A percentile compares a stretch with the other conserved stretches of the same genome.
phyloP scores from a whole-genome alignment of 2,329 filamentous ascomycete species.

The Aspergillus sp. region DNA sequence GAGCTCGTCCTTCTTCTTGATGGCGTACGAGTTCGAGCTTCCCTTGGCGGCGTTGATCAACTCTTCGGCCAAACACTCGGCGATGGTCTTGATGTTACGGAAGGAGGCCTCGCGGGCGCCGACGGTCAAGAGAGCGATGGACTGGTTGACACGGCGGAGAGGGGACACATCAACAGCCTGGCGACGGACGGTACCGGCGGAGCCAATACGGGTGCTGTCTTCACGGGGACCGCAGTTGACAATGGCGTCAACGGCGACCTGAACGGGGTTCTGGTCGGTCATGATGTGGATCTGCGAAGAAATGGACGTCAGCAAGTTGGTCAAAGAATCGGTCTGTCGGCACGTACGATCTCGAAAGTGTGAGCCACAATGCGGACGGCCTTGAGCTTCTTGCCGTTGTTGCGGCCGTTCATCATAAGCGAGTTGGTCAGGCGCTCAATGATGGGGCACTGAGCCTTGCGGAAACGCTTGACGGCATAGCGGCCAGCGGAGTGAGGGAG shows the following conservation, averaged over 20 bases:
- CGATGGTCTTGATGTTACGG: constrained; percentile 99
- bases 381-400: constrained; percentile 99
- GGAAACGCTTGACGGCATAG: constrained; percentile 99
- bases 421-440: constrained; percentile 99
- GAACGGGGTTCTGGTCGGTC: constrained; percentile 99
- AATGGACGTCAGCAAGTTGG: constrained; percentile 14
- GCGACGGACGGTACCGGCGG: constrained; percentile 97
- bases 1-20: constrained; percentile 99
- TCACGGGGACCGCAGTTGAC: constrained; percentile 99
- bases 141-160: constrained; percentile 99
- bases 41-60: constrained; percentile 99
- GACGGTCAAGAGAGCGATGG: constrained; percentile 96
- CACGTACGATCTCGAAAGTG: constrained; percentile 96
- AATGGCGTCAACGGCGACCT: constrained; percentile 97
- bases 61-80: constrained; percentile 99
- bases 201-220: constrained; percentile 99
- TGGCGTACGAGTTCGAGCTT: constrained; percentile 99
- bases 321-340: neutral
- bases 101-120: constrained; percentile 97
- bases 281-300: constrained; percentile 86
- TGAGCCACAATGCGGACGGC: constrained; percentile 98
- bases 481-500: constrained; percentile 97
- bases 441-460: constrained; percentile 99
- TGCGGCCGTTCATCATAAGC: constrained; percentile 99
- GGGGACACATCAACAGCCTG: constrained; percentile 99